Conservation (phyloP, 305 asterid genomes). For the Andrographis paniculata region DNA sequence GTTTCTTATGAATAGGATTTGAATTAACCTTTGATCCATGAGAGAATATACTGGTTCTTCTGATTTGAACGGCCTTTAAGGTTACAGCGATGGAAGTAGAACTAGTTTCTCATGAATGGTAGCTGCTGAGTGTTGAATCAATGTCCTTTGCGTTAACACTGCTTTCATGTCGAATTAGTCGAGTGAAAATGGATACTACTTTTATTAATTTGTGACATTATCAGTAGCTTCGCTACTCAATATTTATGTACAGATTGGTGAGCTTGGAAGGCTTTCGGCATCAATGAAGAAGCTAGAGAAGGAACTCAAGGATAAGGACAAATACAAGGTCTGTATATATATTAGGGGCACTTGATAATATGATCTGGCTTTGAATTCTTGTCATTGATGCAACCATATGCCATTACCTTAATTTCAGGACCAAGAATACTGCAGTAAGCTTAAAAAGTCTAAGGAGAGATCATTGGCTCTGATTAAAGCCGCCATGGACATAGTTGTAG, state of each 20-base stretch:
- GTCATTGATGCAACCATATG: background rate
- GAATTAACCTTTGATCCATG: too few species aligned
- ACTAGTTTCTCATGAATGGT: too few species aligned
- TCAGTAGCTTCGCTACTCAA: too few species aligned
- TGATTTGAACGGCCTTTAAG: too few species aligned
- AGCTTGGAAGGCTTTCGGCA: slow-evolving; percentile 74
- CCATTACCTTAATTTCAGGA: slow-evolving; percentile 33
- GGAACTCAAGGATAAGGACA: slow-evolving; percentile 59
- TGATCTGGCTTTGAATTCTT: slow-evolving; percentile 9
- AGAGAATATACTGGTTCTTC: too few species aligned
- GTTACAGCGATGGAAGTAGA: too few species aligned
- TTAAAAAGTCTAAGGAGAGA: slow-evolving; percentile 69
- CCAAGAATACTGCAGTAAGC: slow-evolving; percentile 50
- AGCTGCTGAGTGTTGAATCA: too few species aligned
- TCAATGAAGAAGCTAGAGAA: slow-evolving; percentile 73
- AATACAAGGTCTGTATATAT: slow-evolving; percentile 54
- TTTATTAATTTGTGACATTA: too few species aligned
- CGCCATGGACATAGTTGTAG: slow-evolving; percentile 80
- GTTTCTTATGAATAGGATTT: too few species aligned
- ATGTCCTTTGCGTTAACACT: too few species aligned
- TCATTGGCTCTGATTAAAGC: slow-evolving; percentile 79
- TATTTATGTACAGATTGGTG: slow-evolving; percentile 50
- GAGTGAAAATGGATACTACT: too few species aligned
- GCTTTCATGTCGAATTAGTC: too few species aligned
- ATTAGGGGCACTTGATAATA: background rate